Evolutionary conservation across 2,329 filamentous ascomycete genomes (phyloP).

Genomic region (Diaporthe humulicola): DNA sequence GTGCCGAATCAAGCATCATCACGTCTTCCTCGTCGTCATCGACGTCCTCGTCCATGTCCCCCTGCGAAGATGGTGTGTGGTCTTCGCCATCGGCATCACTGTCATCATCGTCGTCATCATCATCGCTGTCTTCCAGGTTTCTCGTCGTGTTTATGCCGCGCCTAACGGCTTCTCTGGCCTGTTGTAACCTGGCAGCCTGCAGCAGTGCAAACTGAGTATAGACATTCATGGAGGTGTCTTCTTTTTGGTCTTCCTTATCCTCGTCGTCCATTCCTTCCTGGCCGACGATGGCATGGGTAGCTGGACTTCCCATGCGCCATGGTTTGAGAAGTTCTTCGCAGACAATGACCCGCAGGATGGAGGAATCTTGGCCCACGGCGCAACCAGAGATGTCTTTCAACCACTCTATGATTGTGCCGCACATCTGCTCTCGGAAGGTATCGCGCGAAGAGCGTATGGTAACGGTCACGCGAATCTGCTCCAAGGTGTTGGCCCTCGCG

Average conservation of each 20-base stretch:
- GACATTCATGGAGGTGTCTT: slow-evolving; percentile 38
- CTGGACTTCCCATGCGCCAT: slow-evolving; percentile 89
- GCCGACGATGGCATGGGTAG: slow-evolving; percentile 82
- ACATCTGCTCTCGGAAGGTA: slow-evolving; percentile 98
- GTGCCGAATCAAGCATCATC: slow-evolving; percentile 68
- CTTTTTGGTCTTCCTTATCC: slow-evolving; percentile 70
- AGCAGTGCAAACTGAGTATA: slow-evolving; percentile 45
- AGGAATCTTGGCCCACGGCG: slow-evolving; percentile 82
- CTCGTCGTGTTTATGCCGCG: neutral
- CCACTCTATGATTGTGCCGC: slow-evolving; percentile 97
- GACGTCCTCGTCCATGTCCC: slow-evolving; percentile 53
- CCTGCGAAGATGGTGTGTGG: slow-evolving; percentile 49
- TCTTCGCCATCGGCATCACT: slow-evolving; percentile 57
- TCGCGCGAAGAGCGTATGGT: slow-evolving; percentile 94
- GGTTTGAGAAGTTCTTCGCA: slow-evolving; percentile 92
- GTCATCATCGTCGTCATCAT: slow-evolving; percentile 60
- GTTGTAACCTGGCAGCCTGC: slow-evolving; percentile 47
- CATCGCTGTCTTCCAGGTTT: slow-evolving; percentile 53
- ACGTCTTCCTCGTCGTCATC: slow-evolving; percentile 68
- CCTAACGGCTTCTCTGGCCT: slow-evolving; percentile 43
- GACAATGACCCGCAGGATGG: slow-evolving; percentile 83
- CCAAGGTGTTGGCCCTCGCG: slow-evolving; percentile 85
- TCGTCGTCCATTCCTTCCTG: slow-evolving; percentile 87
- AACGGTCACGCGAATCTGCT: slow-evolving; percentile 95
- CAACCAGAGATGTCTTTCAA: slow-evolving; percentile 92